Evolutionary conservation across 352 stramenopile genomes (phyloP).

Genomic region (Halophytophthora polymorphica): DNA sequence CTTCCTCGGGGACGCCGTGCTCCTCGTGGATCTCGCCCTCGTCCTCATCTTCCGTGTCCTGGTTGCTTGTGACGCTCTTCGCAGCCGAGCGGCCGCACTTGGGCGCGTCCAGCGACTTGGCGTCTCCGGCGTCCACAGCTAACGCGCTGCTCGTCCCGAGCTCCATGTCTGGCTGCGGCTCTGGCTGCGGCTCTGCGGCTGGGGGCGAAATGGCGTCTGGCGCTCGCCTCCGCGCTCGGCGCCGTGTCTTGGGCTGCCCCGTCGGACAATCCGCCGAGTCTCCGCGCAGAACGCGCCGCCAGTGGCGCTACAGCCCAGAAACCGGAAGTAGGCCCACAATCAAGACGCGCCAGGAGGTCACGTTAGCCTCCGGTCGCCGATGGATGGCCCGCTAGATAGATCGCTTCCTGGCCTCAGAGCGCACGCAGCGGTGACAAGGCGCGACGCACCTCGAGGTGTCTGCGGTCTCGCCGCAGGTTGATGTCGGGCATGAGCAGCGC

Average conservation of each 20-base stretch:
- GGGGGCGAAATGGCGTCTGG: background rate
- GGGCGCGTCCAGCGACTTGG: constrained; percentile 1
- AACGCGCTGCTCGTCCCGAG: background rate
- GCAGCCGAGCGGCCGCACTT: constrained; percentile 15
- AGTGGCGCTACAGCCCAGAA: constrained; percentile 28
- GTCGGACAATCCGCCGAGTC: background rate
- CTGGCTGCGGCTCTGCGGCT: background rate
- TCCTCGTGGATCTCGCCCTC: constrained; percentile 6
- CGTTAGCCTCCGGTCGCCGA: no score
- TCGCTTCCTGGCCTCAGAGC: no score
- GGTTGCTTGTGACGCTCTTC: constrained; percentile 9
- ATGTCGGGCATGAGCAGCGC: constrained; percentile 66
- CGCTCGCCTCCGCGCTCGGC: background rate
- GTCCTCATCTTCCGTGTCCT: constrained; percentile 9
- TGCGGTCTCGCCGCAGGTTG: constrained; percentile 59
- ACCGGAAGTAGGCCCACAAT: no score
- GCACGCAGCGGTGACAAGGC: no score
- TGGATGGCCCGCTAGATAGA: no score
- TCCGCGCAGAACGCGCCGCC: constrained; percentile 32
- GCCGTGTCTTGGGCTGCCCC: background rate
- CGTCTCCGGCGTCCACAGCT: background rate
- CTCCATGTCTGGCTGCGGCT: no score
- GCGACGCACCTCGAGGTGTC: constrained; percentile 42
- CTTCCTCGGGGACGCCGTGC: constrained; percentile 14
- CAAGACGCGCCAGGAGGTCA: no score